phyloP scores from a whole-genome alignment of 2,329 filamentous ascomycete species.

The Dothideomycetidae sp. region DNA sequence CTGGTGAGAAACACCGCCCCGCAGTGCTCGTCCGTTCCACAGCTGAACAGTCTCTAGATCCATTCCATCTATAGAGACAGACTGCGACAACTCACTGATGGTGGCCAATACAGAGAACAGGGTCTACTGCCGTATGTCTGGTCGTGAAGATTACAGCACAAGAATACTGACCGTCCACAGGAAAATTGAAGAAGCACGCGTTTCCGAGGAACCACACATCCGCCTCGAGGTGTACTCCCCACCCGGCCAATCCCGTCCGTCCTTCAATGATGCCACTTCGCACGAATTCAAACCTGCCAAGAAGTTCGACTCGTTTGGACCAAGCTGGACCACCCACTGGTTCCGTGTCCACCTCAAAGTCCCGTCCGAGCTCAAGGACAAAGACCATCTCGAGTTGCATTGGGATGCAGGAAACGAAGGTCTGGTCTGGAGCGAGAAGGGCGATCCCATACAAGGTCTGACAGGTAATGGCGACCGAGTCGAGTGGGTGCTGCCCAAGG shows the following conservation, averaged over 20 bases:
- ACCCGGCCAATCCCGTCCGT: slow-evolving; percentile 62
- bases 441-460: slow-evolving; percentile 79
- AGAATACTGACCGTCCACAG: slow-evolving; percentile 26
- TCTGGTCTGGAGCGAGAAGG: slow-evolving; percentile 82
- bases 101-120: slow-evolving; percentile 44
- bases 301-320: slow-evolving; percentile 71
- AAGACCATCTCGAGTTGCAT: slow-evolving; percentile 80
- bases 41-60: slow-evolving; percentile 35
- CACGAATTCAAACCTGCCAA: slow-evolving; percentile 55
- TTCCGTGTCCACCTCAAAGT: slow-evolving; percentile 73
- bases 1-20: slow-evolving; percentile 25
- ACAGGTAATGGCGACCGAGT: slow-evolving; percentile 78
- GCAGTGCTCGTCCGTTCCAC: not conserved
- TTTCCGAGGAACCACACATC: slow-evolving; percentile 59
- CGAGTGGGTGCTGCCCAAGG: slow-evolving; percentile 79
- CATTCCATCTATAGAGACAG: slow-evolving; percentile 72
- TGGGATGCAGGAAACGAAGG: slow-evolving; percentile 95
- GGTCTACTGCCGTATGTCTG: slow-evolving; percentile 41
- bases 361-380: slow-evolving; percentile 55
- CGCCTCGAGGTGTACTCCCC: slow-evolving; percentile 74
- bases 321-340: slow-evolving; percentile 97
- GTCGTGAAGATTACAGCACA: not conserved
- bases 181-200: slow-evolving; percentile 56
- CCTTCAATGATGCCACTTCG: slow-evolving; percentile 69
- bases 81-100: slow-evolving; percentile 64